Evolutionary conservation across 768 basidiomycete genomes (phyloP), one percentile per base, ranked within the genome.

Genomic region (Roridomyces roridus): DNA sequence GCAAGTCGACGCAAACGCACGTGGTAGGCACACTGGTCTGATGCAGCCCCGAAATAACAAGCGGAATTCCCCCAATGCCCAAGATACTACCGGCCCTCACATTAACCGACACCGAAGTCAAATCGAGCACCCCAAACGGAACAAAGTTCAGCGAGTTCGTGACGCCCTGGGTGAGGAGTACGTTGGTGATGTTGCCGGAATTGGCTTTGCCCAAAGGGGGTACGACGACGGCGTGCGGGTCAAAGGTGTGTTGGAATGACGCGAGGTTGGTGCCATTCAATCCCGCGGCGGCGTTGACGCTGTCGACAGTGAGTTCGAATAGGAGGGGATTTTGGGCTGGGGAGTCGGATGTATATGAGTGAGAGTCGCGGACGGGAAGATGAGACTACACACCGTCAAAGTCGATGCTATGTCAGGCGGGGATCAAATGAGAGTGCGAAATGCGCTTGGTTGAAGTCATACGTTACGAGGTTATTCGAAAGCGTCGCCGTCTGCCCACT

Each of bases 181-280:
- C 87, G 47, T 87, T 78, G 14, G 72, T 66, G 57, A 89, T 80
- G 15, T 65, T 73, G 2, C 87, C 87, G 23, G 84, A 85, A 67
- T 87, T 87, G 45, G 80, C 81, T 1, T 78, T 80, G 40, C 79
- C 73, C 26, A 77, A 67, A 41, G 79, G 74, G 7, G 80, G 75
- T 0, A 86, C 79, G 26, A 84, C 71, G 40, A 85, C 74, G 28
- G 84, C 83, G 36, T 62, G 71, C 47, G 21, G 14, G 21, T 75
- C 62, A 72, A 88, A 89, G 1, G 73, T 69, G 57, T 86, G 84
- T 47, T 80, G 76, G 68, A 89, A 88, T 36, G 76, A 75, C 17
- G 87, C 85, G 63, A 77, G 88, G 26, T 72, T 76, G 35, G 80
- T 78, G 10, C 80, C 82, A 50, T 85, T 77, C 43, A 88, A 67